These are phyloP conservation scores for Carex kokanica DNA, from an alignment of 176 grass and related monocot genomes.

Conservation along the genomic window DNA sequence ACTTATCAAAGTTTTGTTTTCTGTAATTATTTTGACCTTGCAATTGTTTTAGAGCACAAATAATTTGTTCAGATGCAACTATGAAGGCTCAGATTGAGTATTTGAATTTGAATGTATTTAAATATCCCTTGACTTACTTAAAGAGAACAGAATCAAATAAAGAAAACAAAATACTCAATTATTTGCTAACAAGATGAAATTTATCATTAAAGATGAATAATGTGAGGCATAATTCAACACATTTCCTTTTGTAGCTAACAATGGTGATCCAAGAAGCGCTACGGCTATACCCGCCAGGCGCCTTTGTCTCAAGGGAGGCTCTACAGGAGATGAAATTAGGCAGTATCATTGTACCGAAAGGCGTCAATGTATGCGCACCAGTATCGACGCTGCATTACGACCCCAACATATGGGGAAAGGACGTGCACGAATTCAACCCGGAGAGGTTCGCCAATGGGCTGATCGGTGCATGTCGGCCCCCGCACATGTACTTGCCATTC, in stretches of 20 bases:
- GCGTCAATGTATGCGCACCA: conserved; percentile 81
- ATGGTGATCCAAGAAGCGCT: conserved; percentile 94
- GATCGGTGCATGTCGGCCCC: conserved; percentile 43
- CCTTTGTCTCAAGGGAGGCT: conserved; percentile 77
- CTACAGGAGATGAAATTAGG: conserved; percentile 64
- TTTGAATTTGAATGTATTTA: neutral
- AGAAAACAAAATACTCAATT: neutral
- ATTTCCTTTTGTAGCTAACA: conserved; percentile 47
- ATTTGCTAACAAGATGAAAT: too few relatives aligned
- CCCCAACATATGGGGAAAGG: conserved; percentile 58
- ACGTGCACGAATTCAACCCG: conserved; percentile 75
- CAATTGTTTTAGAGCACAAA: neutral
- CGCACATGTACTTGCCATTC: conserved; percentile 77
- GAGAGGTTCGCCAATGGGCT: conserved; percentile 54
- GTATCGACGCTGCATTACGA: conserved; percentile 91
- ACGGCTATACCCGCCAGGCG: conserved; percentile 80
- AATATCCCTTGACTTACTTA: neutral
- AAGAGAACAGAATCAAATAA: neutral
- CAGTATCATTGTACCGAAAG: conserved; percentile 63
- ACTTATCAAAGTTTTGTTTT: neutral
- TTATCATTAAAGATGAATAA: neutral
- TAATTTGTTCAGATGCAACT: neutral
- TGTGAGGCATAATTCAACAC: neutral
- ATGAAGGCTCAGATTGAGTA: neutral
- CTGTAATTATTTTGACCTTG: neutral